Conservation (phyloP, 2,329 filamentous ascomycete species). For the Pseudogymnoascus sp. region DNA sequence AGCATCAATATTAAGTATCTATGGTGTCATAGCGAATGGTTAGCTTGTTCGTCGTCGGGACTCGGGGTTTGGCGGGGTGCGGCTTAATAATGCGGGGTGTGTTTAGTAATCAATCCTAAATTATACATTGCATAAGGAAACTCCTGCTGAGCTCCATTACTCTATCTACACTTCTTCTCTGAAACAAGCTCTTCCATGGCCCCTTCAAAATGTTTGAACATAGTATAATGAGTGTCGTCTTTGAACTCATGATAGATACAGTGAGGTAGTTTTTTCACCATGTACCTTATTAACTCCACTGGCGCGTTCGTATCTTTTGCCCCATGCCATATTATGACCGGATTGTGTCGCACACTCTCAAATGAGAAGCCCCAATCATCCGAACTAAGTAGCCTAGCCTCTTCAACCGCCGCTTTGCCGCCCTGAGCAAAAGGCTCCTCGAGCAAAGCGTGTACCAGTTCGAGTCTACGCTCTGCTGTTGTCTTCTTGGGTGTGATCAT, state of each 20-base stretch:
- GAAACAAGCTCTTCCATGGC: neutral
- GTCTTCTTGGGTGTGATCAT: neutral
- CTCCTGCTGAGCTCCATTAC: neutral
- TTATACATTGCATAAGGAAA: neutral
- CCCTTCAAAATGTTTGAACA: neutral
- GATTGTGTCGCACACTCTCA: conserved; percentile 12
- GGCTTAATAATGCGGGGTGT: neutral
- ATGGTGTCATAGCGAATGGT: conserved; percentile 5
- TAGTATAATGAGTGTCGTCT: neutral
- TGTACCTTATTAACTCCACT: neutral
- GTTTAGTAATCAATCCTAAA: neutral
- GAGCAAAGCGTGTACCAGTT: neutral
- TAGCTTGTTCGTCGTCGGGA: neutral
- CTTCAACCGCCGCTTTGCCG: neutral
- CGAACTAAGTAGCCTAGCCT: neutral
- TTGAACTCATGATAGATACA: neutral
- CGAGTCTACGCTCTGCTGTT: neutral
- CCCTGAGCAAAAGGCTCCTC: neutral
- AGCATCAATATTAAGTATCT: conserved; percentile 5
- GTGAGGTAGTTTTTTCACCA: neutral
- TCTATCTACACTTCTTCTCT: neutral
- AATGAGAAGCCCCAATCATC: conserved; percentile 17
- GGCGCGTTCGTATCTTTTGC: conserved; percentile 16
- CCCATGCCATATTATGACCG: conserved; percentile 18
- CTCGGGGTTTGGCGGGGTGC: neutral